Base-by-base conservation (phyloP, 345 rosid species). In the Sonneratia caseolaris region DNA sequence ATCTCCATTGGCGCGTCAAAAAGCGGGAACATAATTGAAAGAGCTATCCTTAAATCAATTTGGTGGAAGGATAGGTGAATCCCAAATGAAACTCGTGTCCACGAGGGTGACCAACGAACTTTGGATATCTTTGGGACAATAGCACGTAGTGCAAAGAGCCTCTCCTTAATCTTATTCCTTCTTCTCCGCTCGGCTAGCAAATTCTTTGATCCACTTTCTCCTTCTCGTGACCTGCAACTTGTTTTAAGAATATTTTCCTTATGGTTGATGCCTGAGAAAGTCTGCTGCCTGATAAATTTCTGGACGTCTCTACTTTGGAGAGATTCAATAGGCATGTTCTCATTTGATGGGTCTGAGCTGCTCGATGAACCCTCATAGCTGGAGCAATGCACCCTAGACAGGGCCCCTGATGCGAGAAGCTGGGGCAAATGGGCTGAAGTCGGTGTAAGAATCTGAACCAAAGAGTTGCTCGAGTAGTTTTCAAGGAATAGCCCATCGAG, bases 41-140 rank as follows among this genome's bases (percentile, higher is more conserved):
- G 5, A 53, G 59, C 22, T 53, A 21, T 4, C 22, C 8, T 18
- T 21, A 18, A 19, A 18, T 4, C 9, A 18, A 43, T 14, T 68
- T 45, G 5, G 6, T 13, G 2, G 13, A 47, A 48, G 8, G 65
- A 45, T n/a, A 22, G 9, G 55, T 37, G 35, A 47, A 37, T 64
- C 19, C 36, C 27, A 19, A 57, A 42, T 45, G 19, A 14, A 48
- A 73, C 19, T n/a, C 56, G 27, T 38, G 40, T 13, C 42, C n/a
- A 21, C 71, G 40, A 48, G 70, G 71, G 66, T 43, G 42, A 74
- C 7, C 13, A 27, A 45, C 22, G 18, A 69, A 95, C 99, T 93
- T 95, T 92, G 77, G 97, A 76, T 76, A 92, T 86, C 49, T 86
- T 90, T 51, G 96, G 99, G 69, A 89, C 97, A 18, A 85, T 66